Percentiles rank a stretch among this genome's conserved stretches.
phyloP scores from a whole-genome alignment of 768 basidiomycete species.

The Antrodiella citrinella region DNA sequence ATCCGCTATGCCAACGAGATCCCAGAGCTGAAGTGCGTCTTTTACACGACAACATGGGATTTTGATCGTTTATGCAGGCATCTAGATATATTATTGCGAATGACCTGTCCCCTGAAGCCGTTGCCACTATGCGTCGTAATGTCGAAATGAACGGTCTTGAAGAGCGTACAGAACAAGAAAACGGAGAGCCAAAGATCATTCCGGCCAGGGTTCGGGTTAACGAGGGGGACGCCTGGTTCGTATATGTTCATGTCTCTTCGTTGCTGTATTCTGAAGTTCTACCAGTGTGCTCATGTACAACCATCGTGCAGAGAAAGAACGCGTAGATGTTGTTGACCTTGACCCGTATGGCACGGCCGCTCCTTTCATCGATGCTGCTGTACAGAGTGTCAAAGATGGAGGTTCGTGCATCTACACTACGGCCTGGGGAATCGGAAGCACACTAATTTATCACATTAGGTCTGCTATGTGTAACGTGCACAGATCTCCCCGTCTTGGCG shows the following conservation, averaged over 20 bases:
- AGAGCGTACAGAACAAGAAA: constrained; percentile 15
- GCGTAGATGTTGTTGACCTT: constrained; percentile 93
- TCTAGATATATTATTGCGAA: constrained; percentile 88
- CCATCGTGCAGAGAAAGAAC: constrained; percentile 62
- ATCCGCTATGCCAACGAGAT: constrained; percentile 98
- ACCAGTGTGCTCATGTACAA: constrained; percentile 82
- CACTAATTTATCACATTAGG: too few species aligned
- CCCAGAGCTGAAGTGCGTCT: constrained; percentile 70
- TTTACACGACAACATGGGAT: not conserved
- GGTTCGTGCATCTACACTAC: constrained; percentile 36
- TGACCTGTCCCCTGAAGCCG: constrained; percentile 79
- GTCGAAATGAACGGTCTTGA: constrained; percentile 73
- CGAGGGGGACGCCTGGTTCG: constrained; percentile 91
- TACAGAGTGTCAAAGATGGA: constrained; percentile 83
- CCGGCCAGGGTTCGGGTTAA: constrained; percentile 68
- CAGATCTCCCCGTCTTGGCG: constrained; percentile 89
- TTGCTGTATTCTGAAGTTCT: not conserved
- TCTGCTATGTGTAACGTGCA: constrained; percentile 91
- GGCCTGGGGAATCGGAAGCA: too few species aligned
- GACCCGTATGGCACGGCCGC: constrained; percentile 98
- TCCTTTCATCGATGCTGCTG: constrained; percentile 92
- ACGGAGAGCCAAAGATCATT: constrained; percentile 10
- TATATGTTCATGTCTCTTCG: not conserved
- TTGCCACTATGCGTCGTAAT: constrained; percentile 80
- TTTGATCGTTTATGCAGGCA: not conserved